Conservation (phyloP, 805 yeast genomes). For the Komagataella pastoris region DNA sequence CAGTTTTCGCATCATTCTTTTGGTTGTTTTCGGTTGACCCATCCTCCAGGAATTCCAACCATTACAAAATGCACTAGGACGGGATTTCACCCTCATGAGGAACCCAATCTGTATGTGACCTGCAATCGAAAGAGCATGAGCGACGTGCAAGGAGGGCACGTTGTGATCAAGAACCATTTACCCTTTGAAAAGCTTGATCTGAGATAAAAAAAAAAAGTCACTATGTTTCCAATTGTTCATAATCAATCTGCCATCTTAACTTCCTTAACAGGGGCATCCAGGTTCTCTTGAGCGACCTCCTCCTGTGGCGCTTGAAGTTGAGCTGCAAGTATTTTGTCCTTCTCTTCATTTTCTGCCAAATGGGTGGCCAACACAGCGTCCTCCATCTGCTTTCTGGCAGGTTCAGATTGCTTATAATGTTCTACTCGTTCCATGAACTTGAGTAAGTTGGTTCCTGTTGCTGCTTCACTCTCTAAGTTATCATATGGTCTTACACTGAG, state of each 20-base stretch:
- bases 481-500: conserved; percentile 75
- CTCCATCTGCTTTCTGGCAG: conserved; percentile 31
- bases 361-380: conserved; percentile 14
- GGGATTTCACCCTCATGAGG: conserved; percentile 54
- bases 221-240: conserved; percentile 1
- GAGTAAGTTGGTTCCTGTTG: conserved; percentile 64
- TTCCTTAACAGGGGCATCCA: conserved; percentile 5
- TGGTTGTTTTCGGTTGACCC: conserved; percentile 49
- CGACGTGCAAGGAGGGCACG: conserved; percentile 29
- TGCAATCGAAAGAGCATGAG: conserved; percentile 23
- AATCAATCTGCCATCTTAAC: not conserved
- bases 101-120: conserved; percentile 31
- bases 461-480: conserved; percentile 82
- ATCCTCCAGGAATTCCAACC: conserved; percentile 48
- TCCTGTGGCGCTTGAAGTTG: conserved; percentile 10
- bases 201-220: conserved; percentile 11
- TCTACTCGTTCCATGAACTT: conserved; percentile 56
- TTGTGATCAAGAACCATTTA: conserved; percentile 26
- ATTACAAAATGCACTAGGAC: conserved; percentile 34
- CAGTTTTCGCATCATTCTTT: conserved; percentile 24
- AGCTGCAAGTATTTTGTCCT: conserved; percentile 16
- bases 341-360: conserved; percentile 16
- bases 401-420: conserved; percentile 35
- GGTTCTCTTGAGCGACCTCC: not conserved
- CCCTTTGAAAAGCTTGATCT: conserved; percentile 38